A percentile compares a stretch with the other conserved stretches of the same genome.
Conservation (phyloP, 1,139 yeast species). For the Saccharomycopsis hybrid region DNA sequence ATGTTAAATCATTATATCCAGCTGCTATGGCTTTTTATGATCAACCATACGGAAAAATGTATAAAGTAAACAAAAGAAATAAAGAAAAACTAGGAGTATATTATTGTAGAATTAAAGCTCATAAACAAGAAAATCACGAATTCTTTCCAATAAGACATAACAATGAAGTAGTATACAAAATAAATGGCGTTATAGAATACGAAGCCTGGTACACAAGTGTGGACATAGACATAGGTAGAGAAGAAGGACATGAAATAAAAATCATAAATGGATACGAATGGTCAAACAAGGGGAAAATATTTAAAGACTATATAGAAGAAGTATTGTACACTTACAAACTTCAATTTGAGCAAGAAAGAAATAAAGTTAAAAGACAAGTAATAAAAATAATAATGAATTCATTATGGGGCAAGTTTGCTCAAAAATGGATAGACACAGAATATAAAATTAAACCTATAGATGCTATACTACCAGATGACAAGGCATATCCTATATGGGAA, state of each 20-base stretch:
- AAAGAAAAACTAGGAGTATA: constrained; percentile 1
- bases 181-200: background rate
- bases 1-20: constrained; percentile 10
- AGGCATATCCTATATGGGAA: constrained; percentile 3
- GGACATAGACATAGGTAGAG: constrained; percentile 5
- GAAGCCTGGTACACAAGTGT: constrained; percentile 5
- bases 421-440: constrained; percentile 4
- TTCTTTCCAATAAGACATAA: constrained; percentile 6
- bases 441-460: background rate
- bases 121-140: background rate
- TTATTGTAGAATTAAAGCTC: constrained; percentile 1
- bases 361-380: constrained; percentile 6
- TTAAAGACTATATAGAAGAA: constrained; percentile 7
- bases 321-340: constrained; percentile 6
- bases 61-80: constrained; percentile 2
- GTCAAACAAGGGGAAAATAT: constrained; percentile 4
- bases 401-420: constrained; percentile 11
- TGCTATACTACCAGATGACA: constrained; percentile 1
- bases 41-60: constrained; percentile 10
- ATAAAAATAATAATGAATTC: constrained; percentile 6
- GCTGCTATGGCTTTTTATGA: constrained; percentile 15
- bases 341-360: constrained; percentile 2
- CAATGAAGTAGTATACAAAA: background rate
- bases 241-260: constrained; percentile 6
- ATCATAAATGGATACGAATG: constrained; percentile 8